Evolutionary conservation across 78 protist genomes (phyloP), one percentile per base, ranked within the genome.

Genomic region (Tieghemostelium lacteum): DNA sequence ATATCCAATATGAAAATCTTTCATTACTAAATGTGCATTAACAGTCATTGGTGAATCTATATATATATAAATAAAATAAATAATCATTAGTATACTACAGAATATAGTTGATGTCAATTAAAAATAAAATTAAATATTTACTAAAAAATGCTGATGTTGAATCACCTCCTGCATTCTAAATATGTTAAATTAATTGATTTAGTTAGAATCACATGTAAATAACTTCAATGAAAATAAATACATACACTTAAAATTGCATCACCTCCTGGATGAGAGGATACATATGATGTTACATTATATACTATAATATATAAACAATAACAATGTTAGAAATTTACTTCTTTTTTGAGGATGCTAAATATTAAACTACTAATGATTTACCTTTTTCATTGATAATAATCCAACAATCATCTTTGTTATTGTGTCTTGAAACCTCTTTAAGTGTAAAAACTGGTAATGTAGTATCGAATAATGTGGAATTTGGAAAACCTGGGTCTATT

Each of bases 341-440:
- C 10, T 14, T 45, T 45, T 45, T 14, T 45, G 52, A 45, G 6
- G 6, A 45, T 45, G 6, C 52, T 10, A 45, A 45, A 14, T 45
- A 10, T 10, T 45, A 45, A 45, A n/a, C n/a, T n/a, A n/a, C 60
- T 14, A 88, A 52, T 22, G 86, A 92, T 14, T 14, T 45, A 45
- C 52, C 52, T 62, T 78, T 69, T 49, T 93, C 97, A 54, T 87
- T 66, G 24, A 95, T 91, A 61, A 95, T 73, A 24, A 88, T 29
- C 97, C 97, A 95, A 75, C 95, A 92, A 74, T 95, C 97, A 4
- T 58, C 87, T 69, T 88, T 95, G 31, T 75, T 93, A 62, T 87
- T 95, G 85, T 95, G 97, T 66, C 49, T 85, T 7, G 95, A 87
- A 33, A 95, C 95, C 29, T 93, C 96, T 52, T 88, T 95, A 42